Evolutionary conservation across 2,329 filamentous ascomycete genomes (phyloP).

Genomic region (Pyrenophora seminiperda): DNA sequence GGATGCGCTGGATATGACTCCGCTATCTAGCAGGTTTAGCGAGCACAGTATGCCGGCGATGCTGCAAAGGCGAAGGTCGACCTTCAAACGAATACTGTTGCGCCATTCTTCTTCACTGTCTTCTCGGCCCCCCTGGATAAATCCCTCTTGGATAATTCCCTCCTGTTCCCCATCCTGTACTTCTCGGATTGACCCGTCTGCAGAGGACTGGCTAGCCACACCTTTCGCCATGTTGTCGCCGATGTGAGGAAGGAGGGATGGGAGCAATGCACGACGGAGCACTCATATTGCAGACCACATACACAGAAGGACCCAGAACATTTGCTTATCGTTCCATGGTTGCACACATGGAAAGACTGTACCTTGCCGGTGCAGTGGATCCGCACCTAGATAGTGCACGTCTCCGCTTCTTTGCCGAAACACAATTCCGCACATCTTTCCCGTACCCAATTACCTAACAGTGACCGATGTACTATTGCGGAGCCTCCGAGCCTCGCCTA

Average conservation of each 20-base stretch:
- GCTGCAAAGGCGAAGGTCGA: constrained; percentile 70
- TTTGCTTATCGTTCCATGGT: constrained; percentile 20
- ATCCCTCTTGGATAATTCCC: constrained; percentile 10
- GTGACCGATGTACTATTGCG: constrained; percentile 11
- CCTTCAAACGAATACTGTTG: constrained; percentile 62
- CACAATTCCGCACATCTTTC: constrained; percentile 7
- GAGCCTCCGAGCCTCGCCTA: background rate
- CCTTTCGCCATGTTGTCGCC: constrained; percentile 23
- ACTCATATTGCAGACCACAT: constrained; percentile 9
- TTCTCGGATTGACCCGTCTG: constrained; percentile 22
- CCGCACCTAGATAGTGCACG: constrained; percentile 13
- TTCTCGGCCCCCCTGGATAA: constrained; percentile 11
- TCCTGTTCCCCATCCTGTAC: constrained; percentile 18
- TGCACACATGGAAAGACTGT: constrained; percentile 9
- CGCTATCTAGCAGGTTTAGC: constrained; percentile 71
- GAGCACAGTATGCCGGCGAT: constrained; percentile 74
- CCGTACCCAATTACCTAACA: constrained; percentile 15
- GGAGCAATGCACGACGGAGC: background rate
- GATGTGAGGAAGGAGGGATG: background rate
- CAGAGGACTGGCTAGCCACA: constrained; percentile 18
- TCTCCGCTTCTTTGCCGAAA: constrained; percentile 12
- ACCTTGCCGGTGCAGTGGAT: constrained; percentile 14
- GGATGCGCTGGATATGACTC: constrained; percentile 71
- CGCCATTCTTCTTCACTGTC: constrained; percentile 44
- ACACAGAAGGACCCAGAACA: constrained; percentile 16